phyloP scores from a whole-genome alignment of 2,329 filamentous ascomycete genomes.

The Penicillium sp. region DNA sequence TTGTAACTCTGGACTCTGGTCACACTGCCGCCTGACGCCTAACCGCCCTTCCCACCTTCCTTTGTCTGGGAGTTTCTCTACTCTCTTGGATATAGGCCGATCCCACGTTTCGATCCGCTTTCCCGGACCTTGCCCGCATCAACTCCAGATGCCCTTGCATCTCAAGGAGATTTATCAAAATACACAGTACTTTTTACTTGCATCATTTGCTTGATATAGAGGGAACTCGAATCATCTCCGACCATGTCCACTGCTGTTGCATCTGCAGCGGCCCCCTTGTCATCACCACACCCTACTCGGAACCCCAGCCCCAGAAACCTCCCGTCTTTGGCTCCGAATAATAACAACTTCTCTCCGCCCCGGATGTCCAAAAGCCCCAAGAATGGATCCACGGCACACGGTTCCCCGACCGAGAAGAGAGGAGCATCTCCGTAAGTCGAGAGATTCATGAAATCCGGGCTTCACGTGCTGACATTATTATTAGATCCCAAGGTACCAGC shows the following conservation, averaged over 20 bases:
- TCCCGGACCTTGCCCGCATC: neutral
- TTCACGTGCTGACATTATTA: neutral
- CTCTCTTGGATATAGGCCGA: slow-evolving; percentile 2
- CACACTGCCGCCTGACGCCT: slow-evolving; percentile 10
- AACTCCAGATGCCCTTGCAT: slow-evolving; percentile 5
- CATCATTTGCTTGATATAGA: neutral
- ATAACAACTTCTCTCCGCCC: slow-evolving; percentile 32
- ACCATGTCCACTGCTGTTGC: slow-evolving; percentile 51
- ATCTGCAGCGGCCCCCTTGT: slow-evolving; percentile 44
- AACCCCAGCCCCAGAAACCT: slow-evolving; percentile 47
- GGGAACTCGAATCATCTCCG: neutral
- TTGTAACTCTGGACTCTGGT: slow-evolving; percentile 6
- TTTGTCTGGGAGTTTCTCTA: neutral
- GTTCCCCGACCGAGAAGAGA: slow-evolving; percentile 37
- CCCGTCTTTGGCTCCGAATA: slow-evolving; percentile 30
- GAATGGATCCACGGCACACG: slow-evolving; percentile 35
- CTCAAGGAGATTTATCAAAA: neutral
- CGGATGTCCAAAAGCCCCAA: slow-evolving; percentile 31
- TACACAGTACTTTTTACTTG: neutral
- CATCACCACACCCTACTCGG: slow-evolving; percentile 43
- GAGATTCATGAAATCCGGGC: neutral
- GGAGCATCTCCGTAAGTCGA: slow-evolving; percentile 50
- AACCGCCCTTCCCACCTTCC: slow-evolving; percentile 9
- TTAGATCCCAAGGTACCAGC: slow-evolving; percentile 40
- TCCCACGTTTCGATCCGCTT: slow-evolving; percentile 3